These are phyloP conservation scores for Triticum monococcum DNA, from an alignment of 176 grass and related monocot species.

Conservation along the genomic window DNA sequence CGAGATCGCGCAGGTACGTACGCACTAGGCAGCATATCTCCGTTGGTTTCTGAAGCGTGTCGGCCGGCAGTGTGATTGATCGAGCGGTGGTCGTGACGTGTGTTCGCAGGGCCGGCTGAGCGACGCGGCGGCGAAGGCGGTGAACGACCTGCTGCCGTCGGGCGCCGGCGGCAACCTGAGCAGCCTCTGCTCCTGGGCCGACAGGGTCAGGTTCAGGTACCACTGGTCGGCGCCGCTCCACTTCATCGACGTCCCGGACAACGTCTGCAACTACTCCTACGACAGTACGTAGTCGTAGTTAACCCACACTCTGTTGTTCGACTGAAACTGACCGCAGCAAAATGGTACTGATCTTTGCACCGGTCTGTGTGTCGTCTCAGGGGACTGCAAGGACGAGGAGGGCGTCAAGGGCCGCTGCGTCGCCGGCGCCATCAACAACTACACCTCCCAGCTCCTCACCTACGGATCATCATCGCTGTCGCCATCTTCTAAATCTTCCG, in stretches of 20 bases:
- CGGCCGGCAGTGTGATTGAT: no score
- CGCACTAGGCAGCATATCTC: no score
- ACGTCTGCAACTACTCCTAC: constrained; percentile 52
- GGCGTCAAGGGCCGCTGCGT: constrained; percentile 55
- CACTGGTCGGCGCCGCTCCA: constrained; percentile 52
- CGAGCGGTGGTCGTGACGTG: not conserved
- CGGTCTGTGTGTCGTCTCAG: not conserved
- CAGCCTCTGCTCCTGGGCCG: constrained; percentile 67
- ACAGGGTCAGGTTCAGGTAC: constrained; percentile 48
- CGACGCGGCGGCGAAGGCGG: constrained; percentile 40
- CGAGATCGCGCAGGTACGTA: constrained; percentile 54
- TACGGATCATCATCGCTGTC: constrained; percentile 27
- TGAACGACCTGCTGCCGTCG: constrained; percentile 52
- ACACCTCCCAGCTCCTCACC: constrained; percentile 60
- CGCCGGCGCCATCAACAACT: constrained; percentile 74
- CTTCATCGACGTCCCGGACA: constrained; percentile 62
- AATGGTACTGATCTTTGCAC: not conserved
- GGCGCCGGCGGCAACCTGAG: constrained; percentile 47
- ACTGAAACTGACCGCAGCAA: not conserved
- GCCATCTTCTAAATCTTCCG: not conserved
- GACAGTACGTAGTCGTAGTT: constrained; percentile 30
- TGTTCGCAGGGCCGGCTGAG: constrained; percentile 25
- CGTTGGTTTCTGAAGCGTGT: not conserved
- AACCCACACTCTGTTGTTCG: not conserved
- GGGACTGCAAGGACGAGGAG: constrained; percentile 67